Evolutionary conservation across 148 eudicot species (phyloP), one percentile per base, ranked within the genome.

Genomic region (Chenopodium quinoa): DNA sequence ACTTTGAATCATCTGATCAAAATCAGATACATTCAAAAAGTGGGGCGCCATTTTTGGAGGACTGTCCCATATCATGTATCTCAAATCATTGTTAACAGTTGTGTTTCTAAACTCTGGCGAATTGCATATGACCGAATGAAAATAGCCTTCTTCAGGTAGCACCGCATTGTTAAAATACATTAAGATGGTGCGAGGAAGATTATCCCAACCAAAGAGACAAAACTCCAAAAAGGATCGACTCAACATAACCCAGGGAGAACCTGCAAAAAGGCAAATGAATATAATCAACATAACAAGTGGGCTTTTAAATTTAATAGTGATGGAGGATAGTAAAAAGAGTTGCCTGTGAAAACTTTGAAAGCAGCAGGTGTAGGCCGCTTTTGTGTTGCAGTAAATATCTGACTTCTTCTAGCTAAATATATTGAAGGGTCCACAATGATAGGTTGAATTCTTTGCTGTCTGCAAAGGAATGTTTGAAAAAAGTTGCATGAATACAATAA

Each of bases 21-120:
- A 96, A 86, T 89, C 90, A 8, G 93, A 87, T 19, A 84, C 84
- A 68, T 82, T 87, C 31, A 96, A 85, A 80, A 82, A 92, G 72
- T 78, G 94, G 78, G 94, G 95, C 66, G 92, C 94, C 99, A 96
- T 96, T 78, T 89, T 96, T 8, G 99, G 99, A 78, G 99, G 99
- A 83, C 86, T 90, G 81, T 94, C 99, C 99, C 99, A 96, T 25
- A 91, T 89, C 92, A 92, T 89, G 88, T 87, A 96, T 81, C 99
- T 92, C 80, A 96, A 79, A 79, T 96, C 97, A 16, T 76, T 83
- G 84, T 92, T 92, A 71, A 94, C 90, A 9, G 99, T 96, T 10
- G 94, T 91, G 89, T 96, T 96, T 78, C 82, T 92, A 84, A 91
- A 96, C 77, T 96, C 92, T 0, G 88, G 94, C 70, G 94, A 75